phyloP scores from a whole-genome alignment of 495 filamentous ascomycete genomes.

The Tetracladium marchalianum region DNA sequence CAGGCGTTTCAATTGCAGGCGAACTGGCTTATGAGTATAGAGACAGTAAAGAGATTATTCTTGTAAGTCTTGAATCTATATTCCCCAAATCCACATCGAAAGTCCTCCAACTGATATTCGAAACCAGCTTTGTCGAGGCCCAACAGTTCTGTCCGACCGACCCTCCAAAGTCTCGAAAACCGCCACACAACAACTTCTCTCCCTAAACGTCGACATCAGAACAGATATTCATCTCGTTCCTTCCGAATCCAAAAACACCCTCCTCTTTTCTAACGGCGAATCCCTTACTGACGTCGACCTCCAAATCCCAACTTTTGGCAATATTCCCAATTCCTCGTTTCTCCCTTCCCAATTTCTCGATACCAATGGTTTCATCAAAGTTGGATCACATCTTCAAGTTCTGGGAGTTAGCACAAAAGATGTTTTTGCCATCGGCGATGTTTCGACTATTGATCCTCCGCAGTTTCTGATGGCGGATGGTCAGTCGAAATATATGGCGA shows the following conservation, averaged over 20 bases:
- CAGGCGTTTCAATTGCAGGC: constrained; percentile 54
- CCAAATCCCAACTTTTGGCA: constrained; percentile 31
- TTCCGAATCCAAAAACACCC: no score
- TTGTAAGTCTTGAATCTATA: constrained; percentile 16
- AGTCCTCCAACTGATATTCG: constrained; percentile 1
- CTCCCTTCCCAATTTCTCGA: constrained; percentile 21
- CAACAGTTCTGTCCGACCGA: constrained; percentile 36
- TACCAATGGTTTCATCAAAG: constrained; percentile 22
- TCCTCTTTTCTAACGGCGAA: constrained; percentile 9
- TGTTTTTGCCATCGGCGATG: constrained; percentile 34
- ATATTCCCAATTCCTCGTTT: constrained; percentile 32
- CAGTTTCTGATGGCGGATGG: constrained; percentile 7
- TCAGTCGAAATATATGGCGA: constrained; percentile 10
- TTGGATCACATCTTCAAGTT: constrained; percentile 25
- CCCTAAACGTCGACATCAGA: constrained; percentile 21
- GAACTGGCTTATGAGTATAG: constrained; percentile 44
- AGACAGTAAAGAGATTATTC: constrained; percentile 11
- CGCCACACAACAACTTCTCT: constrained; percentile 23
- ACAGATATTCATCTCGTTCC: background rate
- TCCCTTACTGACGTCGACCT: constrained; percentile 25
- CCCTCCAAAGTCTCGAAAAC: constrained; percentile 20
- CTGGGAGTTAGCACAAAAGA: constrained; percentile 20
- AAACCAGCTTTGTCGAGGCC: constrained; percentile 25
- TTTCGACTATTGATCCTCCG: constrained; percentile 3
- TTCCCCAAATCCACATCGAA: constrained; percentile 17